Base-by-base conservation (phyloP, 352 stramenopile genomes). In the Globisporangium echinulatum region DNA sequence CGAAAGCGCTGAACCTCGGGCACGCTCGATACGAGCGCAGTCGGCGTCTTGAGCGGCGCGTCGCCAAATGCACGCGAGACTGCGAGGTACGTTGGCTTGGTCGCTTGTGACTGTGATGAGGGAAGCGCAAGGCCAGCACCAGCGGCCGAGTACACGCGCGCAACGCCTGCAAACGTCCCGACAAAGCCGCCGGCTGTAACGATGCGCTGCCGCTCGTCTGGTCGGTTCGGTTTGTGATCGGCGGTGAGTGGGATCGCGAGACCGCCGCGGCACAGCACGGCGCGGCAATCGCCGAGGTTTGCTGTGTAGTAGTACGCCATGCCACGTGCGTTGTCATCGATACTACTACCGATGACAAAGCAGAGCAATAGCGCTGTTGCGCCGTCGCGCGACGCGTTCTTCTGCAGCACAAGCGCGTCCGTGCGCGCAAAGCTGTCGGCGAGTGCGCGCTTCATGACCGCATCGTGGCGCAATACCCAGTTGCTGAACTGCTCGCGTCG, bases 61-160 rank as follows among this genome's bases (percentile, higher is more conserved):
- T 89, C 81, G 1, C 81, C 81, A 60, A 89, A 87, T 39, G 79
- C 68, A 33, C 81, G 75, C 2, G 81, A 83, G 25, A 88, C 72
- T 0, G 79, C 77, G 17, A 89, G 63, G 50, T 71, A 82, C 44
- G 70, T 84, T 5, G 73, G 68, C 0, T 13, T 44, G 40, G 40
- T 44, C 40, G 40, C 11, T 44, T 44, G 40, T 33, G 59, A 46
- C 62, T 74, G 62, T 4, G 58, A 36, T 59, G 71, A 53, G 15
- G 72, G 52, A 19, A 80, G 49, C 0, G 68, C 54, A 33, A 82
- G 58, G 3, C 70, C 73, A 19, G 70, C 68, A 9, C 68, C 81
- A 5, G 67, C 67, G 0, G 75, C 68, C 14, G 77, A 85, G 52
- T 81, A 85, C 3, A 88, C 76, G 14, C 81, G 78, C 39, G 70